Evolutionary conservation across 2,329 filamentous ascomycete genomes (phyloP).

Genomic region (Botrytis squamosa): DNA sequence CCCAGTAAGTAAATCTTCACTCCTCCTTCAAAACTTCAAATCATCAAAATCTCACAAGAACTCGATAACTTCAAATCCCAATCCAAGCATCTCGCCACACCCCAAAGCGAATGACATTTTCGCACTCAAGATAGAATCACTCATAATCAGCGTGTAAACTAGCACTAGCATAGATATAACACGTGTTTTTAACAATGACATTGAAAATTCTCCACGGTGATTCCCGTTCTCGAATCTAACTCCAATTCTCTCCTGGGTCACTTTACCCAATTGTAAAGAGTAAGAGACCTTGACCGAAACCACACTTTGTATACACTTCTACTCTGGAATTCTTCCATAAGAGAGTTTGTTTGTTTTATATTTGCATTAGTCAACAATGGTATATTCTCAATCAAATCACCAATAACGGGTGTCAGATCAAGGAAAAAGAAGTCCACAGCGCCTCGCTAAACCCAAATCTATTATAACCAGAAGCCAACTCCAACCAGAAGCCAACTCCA

Average conservation of each 20-base stretch:
- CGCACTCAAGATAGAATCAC: not conserved
- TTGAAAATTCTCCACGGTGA: not conserved
- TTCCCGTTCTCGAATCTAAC: not conserved
- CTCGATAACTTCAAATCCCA: not conserved
- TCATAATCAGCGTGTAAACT: not conserved
- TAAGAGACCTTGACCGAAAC: not conserved
- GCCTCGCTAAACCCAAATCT: not conserved
- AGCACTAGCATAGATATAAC: not conserved
- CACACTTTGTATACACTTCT: not conserved
- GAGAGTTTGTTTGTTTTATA: not conserved
- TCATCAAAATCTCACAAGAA: rapidly evolving
- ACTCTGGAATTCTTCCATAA: not conserved
- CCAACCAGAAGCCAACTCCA: not conserved
- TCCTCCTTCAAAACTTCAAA: rapidly evolving
- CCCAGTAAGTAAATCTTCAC: not conserved
- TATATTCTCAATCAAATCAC: not conserved
- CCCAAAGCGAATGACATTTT: not conserved
- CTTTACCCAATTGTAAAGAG: not conserved
- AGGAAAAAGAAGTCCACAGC: not conserved
- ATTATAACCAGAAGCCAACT: not conserved
- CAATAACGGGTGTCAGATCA: not conserved
- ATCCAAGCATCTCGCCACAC: not conserved
- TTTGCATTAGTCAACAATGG: not conserved
- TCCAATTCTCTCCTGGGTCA: not conserved
- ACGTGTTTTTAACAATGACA: not conserved